These are phyloP conservation scores for Podosphaera aphanis DNA, from an alignment of 2,329 filamentous ascomycete species.

Conservation along the genomic window DNA sequence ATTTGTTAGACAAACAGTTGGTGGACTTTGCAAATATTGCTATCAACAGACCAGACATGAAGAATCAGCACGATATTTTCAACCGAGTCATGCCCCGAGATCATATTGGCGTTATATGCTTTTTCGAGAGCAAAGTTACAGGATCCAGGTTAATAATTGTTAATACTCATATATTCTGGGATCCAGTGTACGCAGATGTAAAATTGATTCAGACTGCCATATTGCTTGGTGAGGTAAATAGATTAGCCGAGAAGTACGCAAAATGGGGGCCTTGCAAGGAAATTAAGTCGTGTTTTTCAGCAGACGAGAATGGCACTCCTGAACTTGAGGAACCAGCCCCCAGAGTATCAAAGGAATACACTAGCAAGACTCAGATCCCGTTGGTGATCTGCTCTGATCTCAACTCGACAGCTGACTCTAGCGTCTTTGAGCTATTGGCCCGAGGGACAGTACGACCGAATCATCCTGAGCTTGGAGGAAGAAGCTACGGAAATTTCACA, in stretches of 20 bases:
- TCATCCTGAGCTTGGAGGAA: constrained; percentile 56
- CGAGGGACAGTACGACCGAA: constrained; percentile 49
- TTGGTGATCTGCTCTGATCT: constrained; percentile 86
- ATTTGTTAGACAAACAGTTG: constrained; percentile 78
- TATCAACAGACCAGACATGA: constrained; percentile 90
- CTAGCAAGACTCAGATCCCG: constrained; percentile 67
- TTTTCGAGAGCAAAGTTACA: constrained; percentile 77
- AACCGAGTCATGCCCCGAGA: constrained; percentile 97
- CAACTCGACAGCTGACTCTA: constrained; percentile 71
- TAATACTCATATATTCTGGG: constrained; percentile 90
- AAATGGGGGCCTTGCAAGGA: constrained; percentile 61
- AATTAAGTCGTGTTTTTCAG: constrained; percentile 28
- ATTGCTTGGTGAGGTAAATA: constrained; percentile 74
- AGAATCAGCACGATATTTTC: constrained; percentile 91
- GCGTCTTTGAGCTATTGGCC: constrained; percentile 74
- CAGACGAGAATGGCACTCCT: constrained; percentile 21
- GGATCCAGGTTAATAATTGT: constrained; percentile 82
- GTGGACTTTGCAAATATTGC: constrained; percentile 81
- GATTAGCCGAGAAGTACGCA: constrained; percentile 65
- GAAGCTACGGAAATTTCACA: constrained; percentile 84
- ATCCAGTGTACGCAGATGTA: constrained; percentile 72
- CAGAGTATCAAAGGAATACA: constrained; percentile 66
- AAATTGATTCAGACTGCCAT: constrained; percentile 94
- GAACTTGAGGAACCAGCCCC: constrained; percentile 29
- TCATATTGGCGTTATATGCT: constrained; percentile 78